These are phyloP conservation scores for Verticillium longisporum DNA, from an alignment of 2,329 filamentous ascomycete species.

Conservation along the genomic window DNA sequence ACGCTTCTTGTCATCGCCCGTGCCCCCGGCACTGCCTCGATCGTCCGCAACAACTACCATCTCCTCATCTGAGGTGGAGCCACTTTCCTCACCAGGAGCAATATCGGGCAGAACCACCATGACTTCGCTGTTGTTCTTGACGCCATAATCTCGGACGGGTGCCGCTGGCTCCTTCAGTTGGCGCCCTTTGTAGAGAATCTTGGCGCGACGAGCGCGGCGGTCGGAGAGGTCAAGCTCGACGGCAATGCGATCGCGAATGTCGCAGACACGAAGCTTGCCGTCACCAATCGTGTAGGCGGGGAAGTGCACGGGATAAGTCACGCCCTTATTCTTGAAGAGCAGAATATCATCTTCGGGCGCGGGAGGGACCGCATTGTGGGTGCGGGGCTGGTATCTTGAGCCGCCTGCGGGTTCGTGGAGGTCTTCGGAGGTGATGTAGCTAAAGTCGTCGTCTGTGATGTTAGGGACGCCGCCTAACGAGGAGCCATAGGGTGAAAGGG, in stretches of 20 bases:
- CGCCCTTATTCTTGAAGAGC: constrained; percentile 60
- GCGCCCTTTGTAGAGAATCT: constrained; percentile 67
- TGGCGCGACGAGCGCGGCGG: constrained; percentile 44
- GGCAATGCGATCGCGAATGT: constrained; percentile 61
- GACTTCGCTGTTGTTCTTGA: constrained; percentile 55
- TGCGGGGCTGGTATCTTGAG: constrained; percentile 33
- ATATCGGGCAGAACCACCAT: constrained; percentile 39
- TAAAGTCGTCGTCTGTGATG: constrained; percentile 71
- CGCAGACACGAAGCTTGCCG: constrained; percentile 60
- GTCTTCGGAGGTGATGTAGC: constrained; percentile 77
- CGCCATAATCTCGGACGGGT: constrained; percentile 51
- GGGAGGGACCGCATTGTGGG: constrained; percentile 23
- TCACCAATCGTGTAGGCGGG: constrained; percentile 70
- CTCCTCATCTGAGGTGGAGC: constrained; percentile 23
- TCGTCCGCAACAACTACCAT: constrained; percentile 28
- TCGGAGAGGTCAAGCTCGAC: constrained; percentile 58
- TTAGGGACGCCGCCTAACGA: constrained; percentile 44
- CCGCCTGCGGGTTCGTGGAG: constrained; percentile 39
- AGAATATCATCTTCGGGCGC: constrained; percentile 61
- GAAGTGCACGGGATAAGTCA: constrained; percentile 64
- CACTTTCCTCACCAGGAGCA: constrained; percentile 28
- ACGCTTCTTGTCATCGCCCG: constrained; percentile 25
- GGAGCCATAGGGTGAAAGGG: constrained; percentile 46
- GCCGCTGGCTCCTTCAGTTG: constrained; percentile 59
- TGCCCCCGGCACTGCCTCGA: constrained; percentile 13